Percentiles rank a stretch among this genome's conserved stretches.
Conservation (phyloP, 306 rosid genomes). For the Vicia villosa region DNA sequence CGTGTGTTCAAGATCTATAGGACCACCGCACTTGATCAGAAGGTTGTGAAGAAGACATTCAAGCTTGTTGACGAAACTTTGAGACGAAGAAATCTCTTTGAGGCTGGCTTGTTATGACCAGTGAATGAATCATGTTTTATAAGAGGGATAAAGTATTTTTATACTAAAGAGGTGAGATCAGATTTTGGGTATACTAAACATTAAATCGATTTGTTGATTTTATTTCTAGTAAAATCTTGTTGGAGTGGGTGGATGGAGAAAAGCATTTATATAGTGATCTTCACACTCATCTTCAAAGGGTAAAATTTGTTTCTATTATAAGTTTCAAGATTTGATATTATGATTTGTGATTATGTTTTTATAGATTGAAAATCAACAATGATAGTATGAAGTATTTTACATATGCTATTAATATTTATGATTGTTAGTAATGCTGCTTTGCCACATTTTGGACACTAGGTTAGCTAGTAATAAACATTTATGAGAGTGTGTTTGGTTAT, state of each 20-base stretch:
- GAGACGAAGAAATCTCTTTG: constrained; percentile 91
- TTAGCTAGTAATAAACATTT: too few species aligned
- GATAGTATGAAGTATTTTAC: constrained; percentile 40
- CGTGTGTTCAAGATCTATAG: constrained; percentile 89
- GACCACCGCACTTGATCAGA: constrained; percentile 98
- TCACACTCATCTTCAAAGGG: constrained; percentile 23
- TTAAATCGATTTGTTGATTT: constrained; percentile 64
- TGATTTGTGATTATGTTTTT: constrained; percentile 39
- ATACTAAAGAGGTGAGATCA: constrained; percentile 35
- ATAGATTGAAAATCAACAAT: constrained; percentile 30
- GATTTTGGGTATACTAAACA: constrained; percentile 61
- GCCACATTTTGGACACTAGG: too few species aligned
- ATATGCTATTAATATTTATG: constrained; percentile 4
- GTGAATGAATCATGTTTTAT: neutral
- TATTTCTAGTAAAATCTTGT: constrained; percentile 52
- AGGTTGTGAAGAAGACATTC: constrained; percentile 97
- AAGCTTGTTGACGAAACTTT: constrained; percentile 96
- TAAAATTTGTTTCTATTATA: constrained; percentile 31
- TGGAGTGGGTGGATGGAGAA: constrained; percentile 46
- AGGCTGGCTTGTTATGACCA: constrained; percentile 91
- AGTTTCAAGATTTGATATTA: constrained; percentile 36
- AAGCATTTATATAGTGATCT: constrained; percentile 27
- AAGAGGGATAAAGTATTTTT: constrained; percentile 30
- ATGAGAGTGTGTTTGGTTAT: too few species aligned
- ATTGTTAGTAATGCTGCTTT: neutral